phyloP scores from a whole-genome alignment of 129 eudicot genomes.

The Apium graveolens region DNA sequence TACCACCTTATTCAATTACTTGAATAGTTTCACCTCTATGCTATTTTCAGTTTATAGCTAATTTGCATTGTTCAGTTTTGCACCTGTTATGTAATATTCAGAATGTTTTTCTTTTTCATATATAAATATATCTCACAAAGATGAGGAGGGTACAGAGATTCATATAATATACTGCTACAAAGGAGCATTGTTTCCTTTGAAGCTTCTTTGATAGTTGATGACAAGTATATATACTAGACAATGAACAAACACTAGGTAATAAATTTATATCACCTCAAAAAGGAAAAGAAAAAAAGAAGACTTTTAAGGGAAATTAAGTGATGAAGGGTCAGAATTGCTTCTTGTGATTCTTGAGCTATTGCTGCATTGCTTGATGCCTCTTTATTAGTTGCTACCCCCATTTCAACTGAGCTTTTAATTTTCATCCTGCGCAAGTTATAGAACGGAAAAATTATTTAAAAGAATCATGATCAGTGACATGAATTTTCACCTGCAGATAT shows the following conservation, averaged over 20 bases:
- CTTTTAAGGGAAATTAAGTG: not conserved
- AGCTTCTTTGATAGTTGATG: not conserved
- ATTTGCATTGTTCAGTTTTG: not conserved
- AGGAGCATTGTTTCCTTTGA: not conserved
- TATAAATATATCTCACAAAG: not conserved
- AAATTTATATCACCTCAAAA: not conserved
- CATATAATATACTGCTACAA: not conserved
- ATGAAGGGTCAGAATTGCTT: not conserved
- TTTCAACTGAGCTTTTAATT: not conserved
- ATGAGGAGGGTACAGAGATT: not conserved
- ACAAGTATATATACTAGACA: not conserved
- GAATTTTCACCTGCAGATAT: not conserved
- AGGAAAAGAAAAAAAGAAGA: not conserved
- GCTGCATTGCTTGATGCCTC: not conserved
- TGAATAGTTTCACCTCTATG: not conserved
- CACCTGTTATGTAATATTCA: not conserved
- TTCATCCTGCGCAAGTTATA: not conserved
- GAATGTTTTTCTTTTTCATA: not conserved
- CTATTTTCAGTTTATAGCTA: not conserved
- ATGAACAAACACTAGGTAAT: not conserved
- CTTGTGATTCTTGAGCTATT: not conserved
- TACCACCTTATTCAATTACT: not conserved
- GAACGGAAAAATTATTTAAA: not conserved
- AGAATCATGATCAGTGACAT: not conserved
- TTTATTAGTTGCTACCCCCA: not conserved